Evolutionary conservation across 345 rosid species (phyloP).

Genomic region (Hypericum perforatum): DNA sequence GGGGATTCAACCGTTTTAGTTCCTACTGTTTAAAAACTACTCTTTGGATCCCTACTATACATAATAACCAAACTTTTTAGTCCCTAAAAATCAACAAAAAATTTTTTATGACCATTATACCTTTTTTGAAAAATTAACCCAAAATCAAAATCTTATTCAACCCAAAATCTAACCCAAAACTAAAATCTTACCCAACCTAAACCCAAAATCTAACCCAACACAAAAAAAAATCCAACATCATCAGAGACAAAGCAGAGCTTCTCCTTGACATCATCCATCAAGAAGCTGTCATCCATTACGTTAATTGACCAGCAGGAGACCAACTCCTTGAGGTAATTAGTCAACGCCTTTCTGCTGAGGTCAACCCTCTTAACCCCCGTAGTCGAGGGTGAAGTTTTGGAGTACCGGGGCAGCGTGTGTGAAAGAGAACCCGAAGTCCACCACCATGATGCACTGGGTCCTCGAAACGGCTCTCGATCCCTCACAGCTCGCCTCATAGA

Average conservation of each 20-base stretch:
- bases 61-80: no score
- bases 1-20: no score
- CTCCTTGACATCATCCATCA: constrained; percentile 92
- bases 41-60: no score
- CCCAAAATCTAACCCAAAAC: no score
- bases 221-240: no score
- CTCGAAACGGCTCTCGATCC: constrained; percentile 46
- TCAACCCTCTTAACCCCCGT: constrained; percentile 77
- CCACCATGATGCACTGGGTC: constrained; percentile 71
- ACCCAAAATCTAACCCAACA: no score
- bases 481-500: constrained; percentile 64
- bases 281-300: constrained; percentile 76
- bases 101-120: no score
- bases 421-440: constrained; percentile 85
- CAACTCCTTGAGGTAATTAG: constrained; percentile 81
- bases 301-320: constrained; percentile 69
- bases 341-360: constrained; percentile 84
- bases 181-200: no score
- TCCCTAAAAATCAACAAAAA: no score
- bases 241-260: constrained; percentile 85
- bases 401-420: constrained; percentile 79
- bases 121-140: no score
- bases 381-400: constrained; percentile 56
- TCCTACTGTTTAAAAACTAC: no score
- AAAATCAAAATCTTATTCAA: no score